phyloP scores from a whole-genome alignment of 495 filamentous ascomycete genomes.

The Venustampulla echinocandica region DNA sequence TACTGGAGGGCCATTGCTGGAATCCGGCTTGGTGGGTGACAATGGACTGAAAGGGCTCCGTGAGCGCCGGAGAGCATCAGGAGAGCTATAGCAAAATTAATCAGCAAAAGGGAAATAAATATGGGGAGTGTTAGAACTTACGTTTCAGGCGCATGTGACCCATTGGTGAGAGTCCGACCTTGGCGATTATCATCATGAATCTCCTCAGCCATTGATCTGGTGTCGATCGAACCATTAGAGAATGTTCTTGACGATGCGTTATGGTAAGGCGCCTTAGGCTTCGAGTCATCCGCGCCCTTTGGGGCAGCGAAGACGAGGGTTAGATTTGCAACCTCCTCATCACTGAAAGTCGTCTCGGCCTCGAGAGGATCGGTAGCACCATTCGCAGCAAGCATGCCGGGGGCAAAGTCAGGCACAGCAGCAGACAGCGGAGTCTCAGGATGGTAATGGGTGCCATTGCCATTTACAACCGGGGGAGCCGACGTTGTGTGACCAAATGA shows the following conservation, averaged over 20 bases:
- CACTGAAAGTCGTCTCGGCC: constrained; percentile 38
- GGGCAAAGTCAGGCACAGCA: constrained; percentile 67
- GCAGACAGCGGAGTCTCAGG: constrained; percentile 59
- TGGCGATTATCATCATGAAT: constrained; percentile 24
- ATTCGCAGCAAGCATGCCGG: constrained; percentile 38
- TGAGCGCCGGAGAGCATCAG: constrained; percentile 18
- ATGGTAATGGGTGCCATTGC: constrained; percentile 32
- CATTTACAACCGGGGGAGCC: constrained; percentile 30
- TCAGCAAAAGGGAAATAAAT: constrained; percentile 5
- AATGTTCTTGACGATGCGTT: constrained; percentile 38
- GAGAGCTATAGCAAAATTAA: constrained; percentile 14
- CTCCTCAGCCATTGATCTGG: constrained; percentile 31
- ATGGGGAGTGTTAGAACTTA: constrained; percentile 25
- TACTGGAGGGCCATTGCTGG: constrained; percentile 19
- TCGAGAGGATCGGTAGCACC: constrained; percentile 35
- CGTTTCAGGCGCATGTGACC: constrained; percentile 25
- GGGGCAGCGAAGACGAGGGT: constrained; percentile 22
- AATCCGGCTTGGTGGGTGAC: constrained; percentile 13
- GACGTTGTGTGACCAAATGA: constrained; percentile 31
- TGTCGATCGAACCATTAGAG: constrained; percentile 48
- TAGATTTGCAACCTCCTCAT: constrained; percentile 46
- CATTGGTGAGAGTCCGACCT: constrained; percentile 23
- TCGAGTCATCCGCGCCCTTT: constrained; percentile 12
- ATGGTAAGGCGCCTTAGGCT: constrained; percentile 28
- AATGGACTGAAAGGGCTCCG: constrained; percentile 19